Base-by-base conservation (phyloP, 2,329 filamentous ascomycete genomes). In the Colletotrichum sp. region DNA sequence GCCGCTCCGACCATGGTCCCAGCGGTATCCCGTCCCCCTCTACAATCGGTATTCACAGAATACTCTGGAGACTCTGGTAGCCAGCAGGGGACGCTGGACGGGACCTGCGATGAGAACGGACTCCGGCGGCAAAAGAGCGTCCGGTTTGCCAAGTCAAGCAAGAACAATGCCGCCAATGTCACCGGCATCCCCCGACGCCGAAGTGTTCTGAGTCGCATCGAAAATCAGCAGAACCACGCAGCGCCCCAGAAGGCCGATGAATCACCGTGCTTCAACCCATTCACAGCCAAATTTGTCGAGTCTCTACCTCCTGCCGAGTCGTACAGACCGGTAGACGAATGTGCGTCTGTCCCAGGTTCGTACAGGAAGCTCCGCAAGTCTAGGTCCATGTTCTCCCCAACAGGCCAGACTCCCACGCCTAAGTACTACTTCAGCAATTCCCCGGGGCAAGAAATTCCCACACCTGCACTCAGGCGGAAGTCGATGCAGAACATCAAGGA, bases 291-390 rank as follows among this genome's bases (percentile, higher is more conserved):
- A 12, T 77, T 70, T 28, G 56, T 77, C 55, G 39, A 68, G 8
- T 76, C 76, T 3, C 65, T 77, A 6, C 75, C 73, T 7, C 39
- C 68, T 15, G 64, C 34, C 12, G 62, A 72, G 16, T 66, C 67
- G n/a, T 77, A 72, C 48, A 12, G 39, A 5, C 61, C 74, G 7
- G 58, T 90, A 73, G 88, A 90, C 72, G 86, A 89, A 68, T 80
- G 87, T 36, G 85, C 84, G 2, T 89, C 89, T 5, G 84, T 84
- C 34, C 86, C 87, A 16, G 87, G 86, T 3, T 89, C 89, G 1
- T 89, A 87, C 77, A 85, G 87, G 62, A 87, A 84, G 32, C 81
- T 92, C 56, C 89, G 89, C 58, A 90, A 88, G 78, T 90, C 90
- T 2, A 88, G 85, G 74, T 92, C 91, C 0, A 89, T 91, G 88